These are phyloP conservation scores for Beverwykella pulmonaria DNA, from an alignment of 495 filamentous ascomycete species.

Conservation along the genomic window DNA sequence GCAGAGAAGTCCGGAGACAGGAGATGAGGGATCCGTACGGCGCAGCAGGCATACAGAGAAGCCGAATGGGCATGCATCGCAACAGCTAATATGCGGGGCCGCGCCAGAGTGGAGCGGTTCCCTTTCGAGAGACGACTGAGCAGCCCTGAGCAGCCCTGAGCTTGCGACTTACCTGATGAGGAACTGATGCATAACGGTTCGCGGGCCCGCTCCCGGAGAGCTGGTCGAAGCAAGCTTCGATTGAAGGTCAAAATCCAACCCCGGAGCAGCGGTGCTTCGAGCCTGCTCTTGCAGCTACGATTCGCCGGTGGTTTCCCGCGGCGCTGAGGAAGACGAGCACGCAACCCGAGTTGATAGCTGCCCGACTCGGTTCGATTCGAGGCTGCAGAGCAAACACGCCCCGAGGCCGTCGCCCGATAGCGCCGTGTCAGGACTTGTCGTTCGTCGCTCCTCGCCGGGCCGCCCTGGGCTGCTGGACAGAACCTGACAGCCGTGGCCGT, in stretches of 20 bases:
- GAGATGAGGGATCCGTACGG: constrained; percentile 9
- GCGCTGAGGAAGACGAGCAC: too few species aligned
- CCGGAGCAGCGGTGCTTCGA: not conserved
- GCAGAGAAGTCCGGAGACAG: not conserved
- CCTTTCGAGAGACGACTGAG: too few species aligned
- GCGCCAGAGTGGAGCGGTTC: too few species aligned
- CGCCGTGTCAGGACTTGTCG: not conserved
- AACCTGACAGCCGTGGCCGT: not conserved
- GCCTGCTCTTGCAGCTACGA: too few species aligned
- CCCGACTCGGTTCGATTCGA: too few species aligned
- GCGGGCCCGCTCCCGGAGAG: not conserved
- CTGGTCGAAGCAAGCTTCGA: not conserved
- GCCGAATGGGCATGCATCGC: not conserved
- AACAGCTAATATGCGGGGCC: too few species aligned
- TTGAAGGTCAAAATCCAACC: not conserved
- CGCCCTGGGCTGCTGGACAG: not conserved
- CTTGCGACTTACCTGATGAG: not conserved
- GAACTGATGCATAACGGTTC: constrained; percentile 4
- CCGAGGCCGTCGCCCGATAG: too few species aligned
- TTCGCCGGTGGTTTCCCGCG: too few species aligned
- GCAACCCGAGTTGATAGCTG: too few species aligned
- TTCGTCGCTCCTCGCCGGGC: not conserved
- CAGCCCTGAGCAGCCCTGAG: constrained; percentile 4
- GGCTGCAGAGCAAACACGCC: too few species aligned
- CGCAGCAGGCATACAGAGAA: not conserved